Conservation (phyloP, 805 yeast species). For the Candida manassasensis region DNA sequence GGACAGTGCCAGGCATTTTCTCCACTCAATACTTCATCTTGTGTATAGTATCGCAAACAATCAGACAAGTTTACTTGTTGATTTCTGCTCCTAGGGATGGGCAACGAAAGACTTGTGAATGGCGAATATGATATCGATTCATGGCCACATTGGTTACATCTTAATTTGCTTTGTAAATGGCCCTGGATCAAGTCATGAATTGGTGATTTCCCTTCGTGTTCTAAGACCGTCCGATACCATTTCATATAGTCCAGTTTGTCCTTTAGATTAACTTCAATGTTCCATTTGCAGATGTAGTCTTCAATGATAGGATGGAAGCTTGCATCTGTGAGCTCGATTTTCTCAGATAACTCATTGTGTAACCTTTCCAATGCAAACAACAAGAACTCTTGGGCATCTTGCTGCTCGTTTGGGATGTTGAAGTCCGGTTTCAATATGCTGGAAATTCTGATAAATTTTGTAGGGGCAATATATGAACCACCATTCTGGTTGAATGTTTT, state of each 20-base stretch:
- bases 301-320: constrained; percentile 14
- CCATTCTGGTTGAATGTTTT: constrained; percentile 56
- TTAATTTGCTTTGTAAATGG: constrained; percentile 60
- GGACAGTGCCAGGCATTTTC: constrained; percentile 88
- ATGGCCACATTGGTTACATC: constrained; percentile 62
- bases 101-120: constrained; percentile 59
- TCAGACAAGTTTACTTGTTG: constrained; percentile 48
- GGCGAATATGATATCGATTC: constrained; percentile 56
- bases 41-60: constrained; percentile 56
- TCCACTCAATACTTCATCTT: constrained; percentile 61
- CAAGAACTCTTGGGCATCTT: constrained; percentile 76
- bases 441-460: constrained; percentile 52
- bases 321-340: constrained; percentile 17
- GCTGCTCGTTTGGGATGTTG: constrained; percentile 69
- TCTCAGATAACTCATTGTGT: constrained; percentile 56
- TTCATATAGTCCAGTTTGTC: constrained; percentile 50
- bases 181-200: constrained; percentile 67
- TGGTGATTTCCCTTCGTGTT: constrained; percentile 62
- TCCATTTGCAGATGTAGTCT: constrained; percentile 26
- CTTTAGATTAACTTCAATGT: constrained; percentile 23
- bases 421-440: constrained; percentile 59
- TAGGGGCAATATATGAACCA: constrained; percentile 60
- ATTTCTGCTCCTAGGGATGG: constrained; percentile 44
- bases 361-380: constrained; percentile 61
- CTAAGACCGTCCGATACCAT: constrained; percentile 53